phyloP scores from a whole-genome alignment of 1,284 basidiomycete species.

The Pseudozyma sp. region DNA sequence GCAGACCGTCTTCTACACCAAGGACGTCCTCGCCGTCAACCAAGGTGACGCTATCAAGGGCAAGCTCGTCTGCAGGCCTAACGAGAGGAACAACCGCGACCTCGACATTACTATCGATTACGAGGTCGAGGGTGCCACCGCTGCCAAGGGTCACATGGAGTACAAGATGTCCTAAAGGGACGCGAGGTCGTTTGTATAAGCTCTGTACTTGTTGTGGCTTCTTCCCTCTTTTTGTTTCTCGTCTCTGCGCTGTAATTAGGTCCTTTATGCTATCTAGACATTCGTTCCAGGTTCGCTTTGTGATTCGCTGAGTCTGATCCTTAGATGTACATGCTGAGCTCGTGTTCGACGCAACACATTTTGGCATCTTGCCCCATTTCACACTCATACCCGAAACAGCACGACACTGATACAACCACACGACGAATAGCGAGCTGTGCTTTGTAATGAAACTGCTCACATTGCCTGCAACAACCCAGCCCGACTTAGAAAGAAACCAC shows the following conservation, averaged over 20 bases:
- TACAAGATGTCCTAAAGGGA: slow-evolving; percentile 64
- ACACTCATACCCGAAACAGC: background rate
- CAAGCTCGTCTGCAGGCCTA: slow-evolving; percentile 60
- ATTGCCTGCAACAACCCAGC: background rate
- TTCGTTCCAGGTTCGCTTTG: background rate
- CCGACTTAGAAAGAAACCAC: slow-evolving; percentile 33
- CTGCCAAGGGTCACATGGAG: slow-evolving; percentile 54
- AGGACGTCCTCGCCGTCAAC: slow-evolving; percentile 62
- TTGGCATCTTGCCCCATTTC: background rate
- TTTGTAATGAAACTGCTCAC: background rate
- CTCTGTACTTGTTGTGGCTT: background rate
- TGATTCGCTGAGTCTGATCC: background rate
- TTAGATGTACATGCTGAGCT: background rate
- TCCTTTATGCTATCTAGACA: slow-evolving; percentile 10
- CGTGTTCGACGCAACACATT: background rate
- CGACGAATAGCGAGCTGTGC: background rate
- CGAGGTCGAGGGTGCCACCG: slow-evolving; percentile 51
- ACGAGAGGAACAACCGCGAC: slow-evolving; percentile 65
- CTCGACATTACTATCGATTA: slow-evolving; percentile 66
- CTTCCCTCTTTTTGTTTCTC: background rate
- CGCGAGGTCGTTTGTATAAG: background rate
- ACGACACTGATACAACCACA: background rate
- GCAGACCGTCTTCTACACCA: slow-evolving; percentile 69
- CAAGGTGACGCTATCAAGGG: slow-evolving; percentile 63
- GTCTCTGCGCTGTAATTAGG: background rate